Percentiles rank a stretch among this genome's conserved stretches.
phyloP scores from a whole-genome alignment of 78 protist genomes.

The Dictyostelium brefeldianum region DNA sequence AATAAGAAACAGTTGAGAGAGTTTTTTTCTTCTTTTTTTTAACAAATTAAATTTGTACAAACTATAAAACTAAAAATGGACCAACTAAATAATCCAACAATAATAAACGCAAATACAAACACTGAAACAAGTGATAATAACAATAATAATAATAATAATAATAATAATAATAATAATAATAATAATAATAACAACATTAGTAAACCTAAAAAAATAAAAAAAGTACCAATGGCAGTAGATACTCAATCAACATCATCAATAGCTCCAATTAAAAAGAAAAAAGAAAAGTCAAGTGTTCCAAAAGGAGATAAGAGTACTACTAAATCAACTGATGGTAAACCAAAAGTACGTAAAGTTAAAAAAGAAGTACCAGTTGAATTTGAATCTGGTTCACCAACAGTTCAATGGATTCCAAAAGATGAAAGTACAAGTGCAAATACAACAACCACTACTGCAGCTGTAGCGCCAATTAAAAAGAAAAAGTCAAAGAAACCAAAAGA shows the following conservation, averaged over 20 bases:
- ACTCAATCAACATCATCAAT: neutral
- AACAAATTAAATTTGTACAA: too few relatives aligned
- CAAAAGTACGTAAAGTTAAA: neutral
- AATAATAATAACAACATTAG: neutral
- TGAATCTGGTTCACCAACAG: neutral
- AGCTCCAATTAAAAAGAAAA: neutral
- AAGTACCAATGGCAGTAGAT: neutral
- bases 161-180: slow-evolving; percentile 7
- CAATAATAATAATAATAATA: slow-evolving; percentile 7
- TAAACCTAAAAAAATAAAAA: neutral
- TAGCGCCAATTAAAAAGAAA: neutral
- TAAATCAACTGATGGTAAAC: neutral
- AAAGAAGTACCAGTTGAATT: neutral
- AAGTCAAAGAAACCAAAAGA: neutral
- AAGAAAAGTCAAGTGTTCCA: neutral
- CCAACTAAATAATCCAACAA: neutral
- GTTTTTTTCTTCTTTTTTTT: neutral
- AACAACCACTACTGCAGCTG: neutral
- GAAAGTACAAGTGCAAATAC: neutral
- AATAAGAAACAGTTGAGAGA: slow-evolving; percentile 1
- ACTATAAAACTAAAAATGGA: neutral
- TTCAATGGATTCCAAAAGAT: slow-evolving; percentile 3
- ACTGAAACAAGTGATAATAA: neutral
- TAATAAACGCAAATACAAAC: neutral
- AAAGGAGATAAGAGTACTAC: too few relatives aligned